These are phyloP conservation scores for Endothia cerciana DNA, from an alignment of 2,329 filamentous ascomycete species.

Conservation along the genomic window DNA sequence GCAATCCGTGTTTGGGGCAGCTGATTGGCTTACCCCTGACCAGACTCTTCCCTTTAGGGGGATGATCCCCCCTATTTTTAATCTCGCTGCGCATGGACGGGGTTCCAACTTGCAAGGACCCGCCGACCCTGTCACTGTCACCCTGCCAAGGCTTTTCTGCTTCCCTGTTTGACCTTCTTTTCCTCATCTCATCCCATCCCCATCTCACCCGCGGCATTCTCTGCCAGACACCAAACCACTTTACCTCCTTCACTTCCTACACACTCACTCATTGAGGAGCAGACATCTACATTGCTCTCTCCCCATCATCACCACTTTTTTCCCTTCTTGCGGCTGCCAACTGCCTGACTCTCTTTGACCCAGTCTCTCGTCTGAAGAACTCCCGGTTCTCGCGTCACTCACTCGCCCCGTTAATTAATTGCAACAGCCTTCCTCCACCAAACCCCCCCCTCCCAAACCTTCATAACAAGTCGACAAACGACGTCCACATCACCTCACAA, in stretches of 20 bases:
- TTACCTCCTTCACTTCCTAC: background rate
- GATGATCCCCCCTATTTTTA: slow-evolving; percentile 20
- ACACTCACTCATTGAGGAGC: slow-evolving; percentile 2
- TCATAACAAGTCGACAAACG: background rate
- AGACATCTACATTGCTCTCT: background rate
- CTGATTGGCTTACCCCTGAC: slow-evolving; percentile 9
- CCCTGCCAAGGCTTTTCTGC: slow-evolving; percentile 5
- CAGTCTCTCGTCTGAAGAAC: background rate
- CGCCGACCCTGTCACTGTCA: background rate
- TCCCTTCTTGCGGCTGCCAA: background rate
- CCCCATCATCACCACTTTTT: background rate
- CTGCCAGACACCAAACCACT: background rate
- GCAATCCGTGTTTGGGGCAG: background rate
- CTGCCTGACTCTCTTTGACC: background rate
- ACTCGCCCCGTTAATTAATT: slow-evolving; percentile 3
- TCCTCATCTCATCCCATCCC: background rate
- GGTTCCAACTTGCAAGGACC: background rate
- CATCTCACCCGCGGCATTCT: background rate
- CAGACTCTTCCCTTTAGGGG: background rate
- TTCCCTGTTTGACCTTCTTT: background rate
- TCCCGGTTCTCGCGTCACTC: background rate
- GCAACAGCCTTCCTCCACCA: too few species aligned
- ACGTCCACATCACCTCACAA: slow-evolving; percentile 9
- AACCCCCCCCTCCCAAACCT: background rate
- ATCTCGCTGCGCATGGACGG: slow-evolving; percentile 9